These are phyloP conservation scores for Raddia guianensis DNA, from an alignment of 176 grass and related monocot species.

Conservation along the genomic window DNA sequence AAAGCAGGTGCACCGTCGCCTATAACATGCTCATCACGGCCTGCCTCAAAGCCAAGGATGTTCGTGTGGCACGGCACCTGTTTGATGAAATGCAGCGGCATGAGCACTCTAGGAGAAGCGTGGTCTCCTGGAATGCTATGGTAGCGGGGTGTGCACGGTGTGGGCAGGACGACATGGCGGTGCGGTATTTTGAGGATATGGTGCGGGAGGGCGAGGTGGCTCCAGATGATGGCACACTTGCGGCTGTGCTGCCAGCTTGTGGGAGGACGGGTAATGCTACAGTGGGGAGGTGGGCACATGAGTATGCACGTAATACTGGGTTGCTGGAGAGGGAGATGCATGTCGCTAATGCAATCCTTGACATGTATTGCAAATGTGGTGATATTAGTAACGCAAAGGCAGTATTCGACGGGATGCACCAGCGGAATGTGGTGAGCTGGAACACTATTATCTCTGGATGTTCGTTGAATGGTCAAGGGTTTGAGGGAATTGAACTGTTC, in stretches of 20 bases:
- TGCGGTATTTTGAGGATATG: conserved; percentile 51
- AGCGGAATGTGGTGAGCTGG: conserved; percentile 57
- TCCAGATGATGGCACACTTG: conserved; percentile 58
- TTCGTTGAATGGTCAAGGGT: conserved; percentile 53
- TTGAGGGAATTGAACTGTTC: conserved; percentile 54
- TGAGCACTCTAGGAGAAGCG: conserved; percentile 46
- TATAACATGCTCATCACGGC: conserved; percentile 50
- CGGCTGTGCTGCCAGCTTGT: conserved; percentile 49
- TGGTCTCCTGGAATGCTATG: conserved; percentile 65
- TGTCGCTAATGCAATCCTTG: conserved; percentile 57
- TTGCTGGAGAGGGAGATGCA: conserved; percentile 33
- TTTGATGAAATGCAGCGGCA: conserved; percentile 59
- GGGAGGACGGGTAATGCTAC: conserved; percentile 43
- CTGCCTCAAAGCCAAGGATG: conserved; percentile 17
- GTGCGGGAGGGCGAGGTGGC: conserved; percentile 25
- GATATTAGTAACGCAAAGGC: conserved; percentile 40
- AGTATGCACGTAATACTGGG: conserved; percentile 38
- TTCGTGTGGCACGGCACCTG: conserved; percentile 25
- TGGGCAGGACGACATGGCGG: conserved; percentile 33
- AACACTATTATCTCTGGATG: conserved; percentile 56
- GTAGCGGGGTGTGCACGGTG: conserved; percentile 40
- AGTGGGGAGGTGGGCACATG: conserved; percentile 45
- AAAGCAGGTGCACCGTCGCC: conserved; percentile 41
- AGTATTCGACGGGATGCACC: conserved; percentile 39
- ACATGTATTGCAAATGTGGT: conserved; percentile 76